Evolutionary conservation across 208 protist genomes (phyloP).

Genomic region (Leishmania arabica): DNA sequence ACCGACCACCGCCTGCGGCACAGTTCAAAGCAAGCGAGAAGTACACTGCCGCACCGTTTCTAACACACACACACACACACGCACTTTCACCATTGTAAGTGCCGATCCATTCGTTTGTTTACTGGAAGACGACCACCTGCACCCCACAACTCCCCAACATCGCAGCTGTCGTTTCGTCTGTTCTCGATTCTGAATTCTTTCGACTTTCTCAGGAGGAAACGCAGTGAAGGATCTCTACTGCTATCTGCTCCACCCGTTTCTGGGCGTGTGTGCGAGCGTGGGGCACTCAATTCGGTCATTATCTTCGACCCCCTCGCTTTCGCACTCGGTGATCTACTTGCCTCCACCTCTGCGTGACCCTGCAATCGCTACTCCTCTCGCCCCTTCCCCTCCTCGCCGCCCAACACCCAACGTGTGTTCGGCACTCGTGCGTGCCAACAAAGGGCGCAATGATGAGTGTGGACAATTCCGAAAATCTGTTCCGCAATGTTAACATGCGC

Average conservation of each 20-base stretch:
- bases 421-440: neutral
- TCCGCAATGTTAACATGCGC: conserved; percentile 29
- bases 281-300: neutral
- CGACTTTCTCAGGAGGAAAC: neutral
- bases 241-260: neutral
- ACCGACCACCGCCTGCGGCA: neutral
- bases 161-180: neutral
- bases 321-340: neutral
- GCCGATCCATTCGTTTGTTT: neutral
- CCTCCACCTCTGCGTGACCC: neutral
- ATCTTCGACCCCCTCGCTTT: neutral
- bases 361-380: neutral
- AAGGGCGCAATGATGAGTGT: neutral
- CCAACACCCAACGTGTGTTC: too few relatives aligned
- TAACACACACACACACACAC: neutral
- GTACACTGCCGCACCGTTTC: neutral
- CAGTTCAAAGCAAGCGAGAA: neutral
- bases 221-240: neutral
- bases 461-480: conserved; percentile 8
- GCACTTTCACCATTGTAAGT: neutral
- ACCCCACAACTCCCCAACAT: neutral
- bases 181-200: neutral
- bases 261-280: neutral
- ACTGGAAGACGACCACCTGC: neutral
- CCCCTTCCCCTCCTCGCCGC: neutral